Evolutionary conservation across 176 grass and related monocot genomes (phyloP), one percentile per base, ranked within the genome.

Genomic region (Otatea glauca): DNA sequence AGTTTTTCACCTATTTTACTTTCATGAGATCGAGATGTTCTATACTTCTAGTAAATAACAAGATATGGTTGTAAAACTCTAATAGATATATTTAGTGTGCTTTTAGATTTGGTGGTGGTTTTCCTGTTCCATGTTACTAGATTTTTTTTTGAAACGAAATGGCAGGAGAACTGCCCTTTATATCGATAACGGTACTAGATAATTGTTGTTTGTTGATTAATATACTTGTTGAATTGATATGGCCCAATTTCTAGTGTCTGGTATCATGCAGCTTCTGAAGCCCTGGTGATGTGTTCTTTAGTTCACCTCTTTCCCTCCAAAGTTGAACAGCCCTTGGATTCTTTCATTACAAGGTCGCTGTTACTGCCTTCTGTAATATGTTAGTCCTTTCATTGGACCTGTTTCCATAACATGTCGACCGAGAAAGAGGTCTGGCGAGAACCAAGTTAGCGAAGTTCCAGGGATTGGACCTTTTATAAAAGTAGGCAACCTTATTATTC

Each of bases 401-500:
- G 18, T 68, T 63, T 80, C 32, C 24, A 39, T 78, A n/a, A 43
- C 34, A 87, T 45, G 63, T 76, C 0, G 20, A 87, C 68, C 25
- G 41, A 87, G 69, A 81, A 85, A 75, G 68, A 80, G 85, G 71
- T 84, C 25, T 87, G 75, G 69, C 71, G 62, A 42, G 75, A 87
- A 79, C 85, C 35, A 51, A 69, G 45, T 78, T 53, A 62, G 70
- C 67, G 79, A 87, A 87, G 80, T 83, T 69, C 43, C 34, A 79
- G 20, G 42, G 34, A 78, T 49, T 59, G 41, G 53, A 74, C 42
- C 75, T 90, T 90, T 86, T 59, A 20, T 78, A 87, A 87, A 88
- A 87, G 84, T 87, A 60, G 62, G 68, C 84, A 63, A 37, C 74
- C 68, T 53, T 68, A 90, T 83, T 83, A 84, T 83, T 87, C 80